Evolutionary conservation across 2,329 filamentous ascomycete genomes (phyloP).

Genomic region (Diaporthe velutina): DNA sequence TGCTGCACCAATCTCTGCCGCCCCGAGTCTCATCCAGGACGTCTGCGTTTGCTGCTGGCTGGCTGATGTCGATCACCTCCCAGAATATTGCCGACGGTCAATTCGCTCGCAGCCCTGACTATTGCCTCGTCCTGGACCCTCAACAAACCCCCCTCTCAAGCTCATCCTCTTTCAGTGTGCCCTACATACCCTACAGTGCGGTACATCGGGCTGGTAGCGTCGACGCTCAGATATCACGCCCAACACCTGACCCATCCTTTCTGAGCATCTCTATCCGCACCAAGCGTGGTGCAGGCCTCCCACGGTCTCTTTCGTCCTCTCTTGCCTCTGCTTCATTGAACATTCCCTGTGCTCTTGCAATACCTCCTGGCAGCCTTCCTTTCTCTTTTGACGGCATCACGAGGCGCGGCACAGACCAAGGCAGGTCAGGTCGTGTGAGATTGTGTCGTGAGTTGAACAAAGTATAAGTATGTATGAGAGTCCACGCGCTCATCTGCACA

Average conservation of each 20-base stretch:
- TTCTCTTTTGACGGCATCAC: not conserved
- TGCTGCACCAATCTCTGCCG: slow-evolving; percentile 21
- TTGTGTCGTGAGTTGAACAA: slow-evolving; percentile 18
- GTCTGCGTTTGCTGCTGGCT: slow-evolving; percentile 12
- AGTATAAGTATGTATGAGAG: slow-evolving; percentile 23
- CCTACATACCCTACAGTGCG: slow-evolving; percentile 11
- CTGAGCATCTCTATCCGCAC: not conserved
- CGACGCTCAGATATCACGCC: not conserved
- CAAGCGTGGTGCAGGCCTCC: not conserved
- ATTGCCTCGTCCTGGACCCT: not conserved
- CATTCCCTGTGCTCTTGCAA: not conserved
- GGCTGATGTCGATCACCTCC: slow-evolving; percentile 28
- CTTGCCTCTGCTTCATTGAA: not conserved
- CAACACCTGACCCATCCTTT: not conserved
- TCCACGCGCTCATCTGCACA: slow-evolving; percentile 13
- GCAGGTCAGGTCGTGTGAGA: not conserved
- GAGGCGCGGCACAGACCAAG: not conserved
- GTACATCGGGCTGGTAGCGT: not conserved
- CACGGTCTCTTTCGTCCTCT: not conserved
- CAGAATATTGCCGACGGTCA: slow-evolving; percentile 29
- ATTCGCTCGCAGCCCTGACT: not conserved
- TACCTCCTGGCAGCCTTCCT: not conserved
- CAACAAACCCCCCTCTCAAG: not conserved
- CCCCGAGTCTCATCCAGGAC: slow-evolving; percentile 21
- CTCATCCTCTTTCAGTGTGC: not conserved